Evolutionary conservation across 2,329 filamentous ascomycete genomes (phyloP), one percentile per base, ranked within the genome.

Genomic region (Magnaporthiopsis poae): DNA sequence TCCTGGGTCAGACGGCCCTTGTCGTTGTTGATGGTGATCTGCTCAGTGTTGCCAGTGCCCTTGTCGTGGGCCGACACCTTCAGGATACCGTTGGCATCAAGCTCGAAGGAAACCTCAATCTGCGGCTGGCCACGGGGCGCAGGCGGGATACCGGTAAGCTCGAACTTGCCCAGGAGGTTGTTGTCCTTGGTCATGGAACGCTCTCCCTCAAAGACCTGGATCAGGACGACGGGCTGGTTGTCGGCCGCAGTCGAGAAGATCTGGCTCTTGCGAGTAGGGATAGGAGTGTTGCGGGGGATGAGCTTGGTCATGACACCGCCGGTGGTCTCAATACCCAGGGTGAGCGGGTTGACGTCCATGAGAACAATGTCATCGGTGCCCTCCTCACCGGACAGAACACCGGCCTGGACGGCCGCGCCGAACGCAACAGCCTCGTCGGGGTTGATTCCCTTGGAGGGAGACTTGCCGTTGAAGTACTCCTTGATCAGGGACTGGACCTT

Each of bases 1-100:
- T 99, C 95, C 75, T 90, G 90, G 74, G 90, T 92, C 65, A 99
- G 89, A 79, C 95, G 94, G 72, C 95, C 95, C 89, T 98, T 98
- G 83, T 99, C 95, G 83, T 99, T 98, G 82, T 90, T 98, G 78
- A 99, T 99, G 74, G 95, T 98, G 80, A 99, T 98, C 70, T 90
- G 92, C 85, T 99, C 92, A 70, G 86, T 88, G 87, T 98, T 97
- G 80, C 95, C 95, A 74, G 94, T 97, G 77, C 93, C 95, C 90
- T 98, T 98, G 81, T 99, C 95, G 75, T 90, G 89, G 72, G 95
- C 95, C 71, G 90, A 91, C 70, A 99, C 95, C 85, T 96, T 94
- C 72, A 99, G 88, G 74, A 99, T 97, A 84, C 95, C 94, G 81
- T 99, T 98, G 84, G 92, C 93, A 75, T 99, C 94, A 68, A 99